Evolutionary conservation across 148 eudicot species (phyloP), one percentile per base, ranked within the genome.

Genomic region (Camellia granthamiana): DNA sequence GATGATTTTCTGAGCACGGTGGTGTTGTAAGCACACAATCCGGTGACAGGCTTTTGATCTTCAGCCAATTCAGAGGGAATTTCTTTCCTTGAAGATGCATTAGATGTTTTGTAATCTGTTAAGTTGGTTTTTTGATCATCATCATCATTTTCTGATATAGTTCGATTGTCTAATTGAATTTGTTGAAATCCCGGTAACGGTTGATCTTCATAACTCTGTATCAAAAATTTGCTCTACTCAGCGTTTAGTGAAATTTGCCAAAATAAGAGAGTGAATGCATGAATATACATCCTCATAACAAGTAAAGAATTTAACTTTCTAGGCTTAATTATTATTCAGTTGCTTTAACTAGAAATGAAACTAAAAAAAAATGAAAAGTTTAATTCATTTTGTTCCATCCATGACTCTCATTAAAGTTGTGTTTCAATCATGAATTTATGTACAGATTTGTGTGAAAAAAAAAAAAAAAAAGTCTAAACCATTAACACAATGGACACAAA

Each of bases 181-280:
- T 88, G 90, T 64, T 80, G 86, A 79, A 87, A 92, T 72, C 97
- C 93, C 7, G 93, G 90, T 13, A 90, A 77, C 61, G 89, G 92
- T 59, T 91, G 96, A 77, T 93, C 97, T 80, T 90, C 96, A 79
- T 95, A 95, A 82, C 90, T 93, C 98, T 95, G 91, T 56, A 30
- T 15, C 46, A 66, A 80, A 44, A 7, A 79, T 47, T 13, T 38
- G 9, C n/a, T 5, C 8, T 4, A 23, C 1, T 30, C 38, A 30
- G 38, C 38, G 38, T 6, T 83, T 41, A 72, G 54, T 60, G 58
- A 78, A 42, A 16, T 75, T 15, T 7, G n/a, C 23, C 56, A 23
- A 81, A 43, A 43, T 67, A 6, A 2, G 63, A 75, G 52, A 43
- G 19, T 7, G 38, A 38, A 56, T 21, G 16, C 7, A n/a, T 3